Percentiles rank a stretch among this genome's conserved stretches.
Conservation (phyloP, 1,284 basidiomycete species). For the Heterobasidion irregulare region DNA sequence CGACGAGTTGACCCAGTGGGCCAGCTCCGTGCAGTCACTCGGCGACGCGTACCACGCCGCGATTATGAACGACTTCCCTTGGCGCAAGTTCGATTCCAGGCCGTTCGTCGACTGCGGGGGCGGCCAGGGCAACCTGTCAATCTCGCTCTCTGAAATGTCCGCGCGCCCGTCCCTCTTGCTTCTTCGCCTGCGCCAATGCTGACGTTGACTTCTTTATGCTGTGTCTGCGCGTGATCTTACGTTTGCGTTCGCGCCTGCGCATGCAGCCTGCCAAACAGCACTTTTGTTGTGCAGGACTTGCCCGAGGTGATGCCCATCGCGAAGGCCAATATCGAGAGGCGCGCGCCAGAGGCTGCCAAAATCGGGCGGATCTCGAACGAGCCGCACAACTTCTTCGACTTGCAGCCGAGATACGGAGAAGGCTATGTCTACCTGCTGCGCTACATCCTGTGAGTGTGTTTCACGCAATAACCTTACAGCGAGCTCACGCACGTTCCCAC, state of each 20-base stretch:
- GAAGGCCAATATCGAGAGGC: constrained; percentile 3
- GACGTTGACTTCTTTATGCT: not conserved
- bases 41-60: constrained; percentile 9
- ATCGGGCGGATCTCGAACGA: constrained; percentile 5
- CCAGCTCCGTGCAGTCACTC: constrained; percentile 9
- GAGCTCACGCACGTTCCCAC: not conserved
- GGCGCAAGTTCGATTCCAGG: constrained; percentile 4
- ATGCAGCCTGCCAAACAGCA: constrained; percentile 8
- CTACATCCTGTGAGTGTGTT: constrained; percentile 10
- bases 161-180: not conserved
- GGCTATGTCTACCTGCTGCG: constrained; percentile 10
- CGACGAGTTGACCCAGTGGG: constrained; percentile 5
- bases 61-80: constrained; percentile 11
- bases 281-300: constrained; percentile 10
- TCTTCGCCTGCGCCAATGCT: not conserved
- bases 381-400: constrained; percentile 11
- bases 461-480: too few species aligned
- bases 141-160: constrained; percentile 10
- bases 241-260: not conserved
- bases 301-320: constrained; percentile 9
- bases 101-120: constrained; percentile 13
- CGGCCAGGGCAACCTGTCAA: constrained; percentile 12
- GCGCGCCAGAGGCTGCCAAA: not conserved
- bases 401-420: constrained; percentile 8
- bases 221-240: not conserved